A percentile compares a stretch with the other conserved stretches of the same genome.
These are phyloP conservation scores for Hypoxylon sp. DNA, from an alignment of 2,329 filamentous ascomycete genomes.

Conservation along the genomic window DNA sequence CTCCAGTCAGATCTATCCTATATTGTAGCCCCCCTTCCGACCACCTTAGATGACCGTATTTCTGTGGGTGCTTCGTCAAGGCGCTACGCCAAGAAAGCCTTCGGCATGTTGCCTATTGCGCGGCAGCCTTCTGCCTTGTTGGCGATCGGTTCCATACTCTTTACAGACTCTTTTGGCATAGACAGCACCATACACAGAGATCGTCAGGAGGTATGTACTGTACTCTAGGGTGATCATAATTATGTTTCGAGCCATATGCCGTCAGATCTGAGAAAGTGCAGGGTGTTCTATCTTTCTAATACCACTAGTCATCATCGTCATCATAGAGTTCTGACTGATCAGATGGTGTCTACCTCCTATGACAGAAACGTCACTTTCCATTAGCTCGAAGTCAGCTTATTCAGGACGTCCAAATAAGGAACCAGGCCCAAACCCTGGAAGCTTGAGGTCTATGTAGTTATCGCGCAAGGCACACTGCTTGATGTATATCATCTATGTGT, in stretches of 20 bases:
- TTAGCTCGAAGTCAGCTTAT: conserved; percentile 19
- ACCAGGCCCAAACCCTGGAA: not conserved
- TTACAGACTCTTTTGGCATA: not conserved
- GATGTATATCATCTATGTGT: conserved; percentile 11
- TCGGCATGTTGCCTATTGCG: not conserved
- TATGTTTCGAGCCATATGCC: not conserved
- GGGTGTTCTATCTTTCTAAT: conserved; percentile 12
- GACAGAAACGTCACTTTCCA: conserved; percentile 7
- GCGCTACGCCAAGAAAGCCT: not conserved
- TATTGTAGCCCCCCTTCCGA: not conserved
- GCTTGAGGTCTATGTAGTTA: not conserved
- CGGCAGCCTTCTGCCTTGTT: not conserved
- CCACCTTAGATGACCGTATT: not conserved
- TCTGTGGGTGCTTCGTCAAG: not conserved
- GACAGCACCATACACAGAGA: not conserved
- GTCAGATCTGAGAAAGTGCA: conserved; percentile 1
- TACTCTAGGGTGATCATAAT: not conserved
- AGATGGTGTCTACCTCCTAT: conserved; percentile 1
- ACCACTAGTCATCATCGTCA: conserved; percentile 5
- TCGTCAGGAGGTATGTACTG: not conserved
- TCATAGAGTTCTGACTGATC: conserved; percentile 28
- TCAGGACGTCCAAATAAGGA: conserved; percentile 10
- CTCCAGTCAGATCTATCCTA: not conserved
- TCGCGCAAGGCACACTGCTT: not conserved
- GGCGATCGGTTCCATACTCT: not conserved